Evolutionary conservation across 2,329 filamentous ascomycete genomes (phyloP).

Genomic region (Exophiala sideris): DNA sequence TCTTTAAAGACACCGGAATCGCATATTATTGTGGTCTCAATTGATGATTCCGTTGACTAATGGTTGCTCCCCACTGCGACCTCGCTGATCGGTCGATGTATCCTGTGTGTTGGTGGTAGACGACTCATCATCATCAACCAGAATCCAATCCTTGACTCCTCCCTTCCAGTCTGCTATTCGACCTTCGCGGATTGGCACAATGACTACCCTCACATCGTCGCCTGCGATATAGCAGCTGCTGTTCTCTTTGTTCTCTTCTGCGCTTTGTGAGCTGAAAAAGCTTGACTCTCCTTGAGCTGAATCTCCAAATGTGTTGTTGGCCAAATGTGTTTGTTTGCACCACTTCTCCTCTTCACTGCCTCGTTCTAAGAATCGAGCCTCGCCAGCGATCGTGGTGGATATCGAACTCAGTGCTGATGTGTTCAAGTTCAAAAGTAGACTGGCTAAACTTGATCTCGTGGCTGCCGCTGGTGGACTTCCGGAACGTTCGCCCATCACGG

Average conservation of each 20-base stretch:
- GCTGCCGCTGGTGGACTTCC: slow-evolving; percentile 62
- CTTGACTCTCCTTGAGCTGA: slow-evolving; percentile 47
- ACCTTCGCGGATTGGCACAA: slow-evolving; percentile 79
- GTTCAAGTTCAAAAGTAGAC: slow-evolving; percentile 85
- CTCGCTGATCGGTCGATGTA: slow-evolving; percentile 7
- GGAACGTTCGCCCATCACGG: slow-evolving; percentile 50
- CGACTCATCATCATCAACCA: slow-evolving; percentile 36
- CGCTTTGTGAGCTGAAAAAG: slow-evolving; percentile 37
- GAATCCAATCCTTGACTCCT: slow-evolving; percentile 74
- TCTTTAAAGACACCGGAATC: slow-evolving; percentile 6
- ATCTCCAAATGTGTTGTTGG: slow-evolving; percentile 82
- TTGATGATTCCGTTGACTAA: slow-evolving; percentile 23
- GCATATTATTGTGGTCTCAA: slow-evolving; percentile 1
- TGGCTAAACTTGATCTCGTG: slow-evolving; percentile 70
- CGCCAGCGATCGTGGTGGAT: slow-evolving; percentile 89
- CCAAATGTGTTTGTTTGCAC: slow-evolving; percentile 78
- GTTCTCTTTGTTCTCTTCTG: slow-evolving; percentile 34
- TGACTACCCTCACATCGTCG: slow-evolving; percentile 80
- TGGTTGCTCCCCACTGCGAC: slow-evolving; percentile 17
- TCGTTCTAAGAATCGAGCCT: slow-evolving; percentile 66
- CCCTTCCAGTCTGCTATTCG: slow-evolving; percentile 94
- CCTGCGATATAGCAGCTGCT: slow-evolving; percentile 67
- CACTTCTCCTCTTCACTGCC: slow-evolving; percentile 80
- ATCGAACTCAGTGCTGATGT: slow-evolving; percentile 83
- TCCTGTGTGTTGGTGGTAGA: slow-evolving; percentile 1